phyloP scores from a whole-genome alignment of 306 rosid genomes.

The Luffa acutangula region DNA sequence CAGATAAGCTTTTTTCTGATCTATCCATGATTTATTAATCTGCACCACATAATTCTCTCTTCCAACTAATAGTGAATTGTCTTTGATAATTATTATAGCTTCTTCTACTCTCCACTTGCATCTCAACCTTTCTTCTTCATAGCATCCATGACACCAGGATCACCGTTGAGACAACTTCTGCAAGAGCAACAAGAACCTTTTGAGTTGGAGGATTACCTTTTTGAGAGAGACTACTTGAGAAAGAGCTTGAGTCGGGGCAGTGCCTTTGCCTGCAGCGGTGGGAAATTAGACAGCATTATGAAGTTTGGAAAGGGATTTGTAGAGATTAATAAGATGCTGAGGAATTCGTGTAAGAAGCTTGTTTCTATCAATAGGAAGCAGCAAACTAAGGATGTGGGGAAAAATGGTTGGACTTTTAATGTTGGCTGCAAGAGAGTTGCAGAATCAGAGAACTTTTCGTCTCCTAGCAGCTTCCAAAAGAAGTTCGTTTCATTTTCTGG shows the following conservation, averaged over 20 bases:
- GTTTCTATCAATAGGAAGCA: conserved; percentile 12
- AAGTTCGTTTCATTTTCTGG: conserved; percentile 43
- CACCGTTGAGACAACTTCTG: conserved; percentile 50
- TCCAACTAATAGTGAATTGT: not conserved
- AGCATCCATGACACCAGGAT: conserved; percentile 40
- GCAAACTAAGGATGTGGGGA: conserved; percentile 10
- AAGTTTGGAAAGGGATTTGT: conserved; percentile 20
- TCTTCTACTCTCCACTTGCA: not conserved
- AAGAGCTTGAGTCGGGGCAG: conserved; percentile 13
- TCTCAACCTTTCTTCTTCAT: conserved; percentile 15
- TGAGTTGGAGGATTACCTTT: conserved; percentile 44
- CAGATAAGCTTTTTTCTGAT: not conserved
- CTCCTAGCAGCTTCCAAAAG: conserved; percentile 40
- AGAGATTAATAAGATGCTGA: conserved; percentile 28
- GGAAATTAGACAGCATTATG: conserved; percentile 16
- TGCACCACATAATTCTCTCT: conserved; percentile 8
- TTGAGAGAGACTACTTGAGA: conserved; percentile 41
- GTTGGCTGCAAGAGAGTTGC: conserved; percentile 14
- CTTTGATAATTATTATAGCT: not conserved
- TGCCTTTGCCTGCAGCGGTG: conserved; percentile 9
- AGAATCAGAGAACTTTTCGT: conserved; percentile 37
- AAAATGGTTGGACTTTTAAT: conserved; percentile 13
- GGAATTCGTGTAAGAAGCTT: conserved; percentile 34
- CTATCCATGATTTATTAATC: not conserved
- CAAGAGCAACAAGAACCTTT: conserved; percentile 78